Conservation (phyloP, 768 basidiomycete genomes). For the Leccinum incarnatum region DNA sequence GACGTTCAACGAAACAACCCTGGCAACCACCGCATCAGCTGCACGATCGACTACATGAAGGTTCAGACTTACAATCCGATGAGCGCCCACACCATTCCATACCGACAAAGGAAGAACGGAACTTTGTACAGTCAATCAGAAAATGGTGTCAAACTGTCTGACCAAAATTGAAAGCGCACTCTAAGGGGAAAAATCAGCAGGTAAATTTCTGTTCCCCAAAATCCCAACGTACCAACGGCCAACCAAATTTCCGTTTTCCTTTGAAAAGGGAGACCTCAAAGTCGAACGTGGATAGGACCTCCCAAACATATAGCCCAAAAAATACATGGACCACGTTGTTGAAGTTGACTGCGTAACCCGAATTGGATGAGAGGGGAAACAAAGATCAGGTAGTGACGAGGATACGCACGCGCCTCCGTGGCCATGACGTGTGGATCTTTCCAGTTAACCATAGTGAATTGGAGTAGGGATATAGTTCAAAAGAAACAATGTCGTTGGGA, state of each 20-base stretch:
- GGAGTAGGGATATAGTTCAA: constrained; percentile 12
- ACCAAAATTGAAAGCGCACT: constrained; percentile 11
- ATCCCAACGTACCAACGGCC: constrained; percentile 59
- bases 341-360: constrained; percentile 46
- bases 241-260: constrained; percentile 56
- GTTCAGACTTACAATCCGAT: constrained; percentile 49
- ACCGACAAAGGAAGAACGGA: constrained; percentile 69
- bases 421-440: constrained; percentile 20
- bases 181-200: constrained; percentile 12
- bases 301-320: constrained; percentile 69
- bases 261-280: constrained; percentile 69
- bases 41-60: not conserved
- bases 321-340: constrained; percentile 58
- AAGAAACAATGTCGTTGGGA: constrained; percentile 3
- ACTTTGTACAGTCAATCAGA: constrained; percentile 32
- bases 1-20: constrained; percentile 57
- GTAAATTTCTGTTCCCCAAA: not conserved
- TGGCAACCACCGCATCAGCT: constrained; percentile 22
- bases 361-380: constrained; percentile 1
- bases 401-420: constrained; percentile 23
- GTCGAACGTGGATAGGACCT: constrained; percentile 56
- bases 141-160: not conserved
- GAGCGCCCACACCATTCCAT: constrained; percentile 66
- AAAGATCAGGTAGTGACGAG: not conserved
- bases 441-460: constrained; percentile 27